phyloP scores from a whole-genome alignment of 495 filamentous ascomycete genomes.

The Penicillium malachiteum region DNA sequence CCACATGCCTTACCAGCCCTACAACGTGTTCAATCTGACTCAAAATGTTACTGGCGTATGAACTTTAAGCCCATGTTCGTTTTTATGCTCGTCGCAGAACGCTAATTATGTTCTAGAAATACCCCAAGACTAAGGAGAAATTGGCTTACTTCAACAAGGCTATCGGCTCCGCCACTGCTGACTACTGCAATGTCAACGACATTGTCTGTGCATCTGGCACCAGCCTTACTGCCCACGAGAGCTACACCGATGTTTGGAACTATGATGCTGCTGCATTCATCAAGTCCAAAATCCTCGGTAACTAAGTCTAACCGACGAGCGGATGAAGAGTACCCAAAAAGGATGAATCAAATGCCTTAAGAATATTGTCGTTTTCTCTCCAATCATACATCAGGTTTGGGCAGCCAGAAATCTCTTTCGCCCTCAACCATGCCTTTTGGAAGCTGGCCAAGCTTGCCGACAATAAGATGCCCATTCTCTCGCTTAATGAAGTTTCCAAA shows the following conservation, averaged over 20 bases:
- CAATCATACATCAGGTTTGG: neutral
- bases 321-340: too few species aligned
- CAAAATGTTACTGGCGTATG: neutral
- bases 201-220: neutral
- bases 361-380: neutral
- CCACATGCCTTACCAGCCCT: neutral
- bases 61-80: neutral
- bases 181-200: neutral
- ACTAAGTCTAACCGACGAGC: too few species aligned
- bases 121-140: neutral
- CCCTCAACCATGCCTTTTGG: constrained; percentile 4
- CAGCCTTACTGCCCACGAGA: neutral
- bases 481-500: constrained; percentile 54
- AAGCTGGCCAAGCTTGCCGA: constrained; percentile 4
- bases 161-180: neutral
- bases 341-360: too few species aligned
- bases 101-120: neutral
- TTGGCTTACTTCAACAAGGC: neutral
- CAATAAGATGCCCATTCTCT: constrained; percentile 1
- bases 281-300: too few species aligned
- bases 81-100: neutral
- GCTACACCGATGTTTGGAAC: neutral
- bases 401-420: constrained; percentile 4
- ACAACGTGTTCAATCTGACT: neutral
- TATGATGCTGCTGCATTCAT: neutral